These are phyloP conservation scores for Batkoa obscura DNA, from an alignment of 371 early-diverging fungal genomes.

Conservation along the genomic window DNA sequence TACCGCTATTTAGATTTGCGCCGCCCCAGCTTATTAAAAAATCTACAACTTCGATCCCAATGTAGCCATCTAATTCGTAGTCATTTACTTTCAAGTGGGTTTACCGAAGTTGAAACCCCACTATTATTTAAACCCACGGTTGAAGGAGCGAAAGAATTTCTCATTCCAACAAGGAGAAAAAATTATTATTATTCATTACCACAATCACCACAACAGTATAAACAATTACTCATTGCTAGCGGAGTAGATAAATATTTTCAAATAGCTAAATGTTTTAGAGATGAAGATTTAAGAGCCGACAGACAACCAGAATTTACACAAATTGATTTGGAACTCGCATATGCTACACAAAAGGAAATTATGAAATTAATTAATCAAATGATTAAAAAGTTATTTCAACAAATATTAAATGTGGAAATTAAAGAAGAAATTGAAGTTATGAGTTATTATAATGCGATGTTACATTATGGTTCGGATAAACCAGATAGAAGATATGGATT, in stretches of 20 bases:
- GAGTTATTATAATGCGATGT: conserved; percentile 67
- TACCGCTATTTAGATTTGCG: conserved; percentile 70
- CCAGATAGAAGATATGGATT: neutral
- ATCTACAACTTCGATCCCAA: conserved; percentile 44
- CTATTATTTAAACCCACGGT: conserved; percentile 83
- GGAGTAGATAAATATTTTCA: conserved; percentile 84
- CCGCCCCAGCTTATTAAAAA: conserved; percentile 47
- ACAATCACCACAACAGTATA: conserved; percentile 85
- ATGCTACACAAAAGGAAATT: conserved; percentile 45
- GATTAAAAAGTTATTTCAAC: conserved; percentile 44
- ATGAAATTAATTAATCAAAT: conserved; percentile 56
- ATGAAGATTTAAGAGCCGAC: conserved; percentile 75
- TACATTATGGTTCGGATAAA: conserved; percentile 18
- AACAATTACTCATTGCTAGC: conserved; percentile 80
- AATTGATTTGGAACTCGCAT: conserved; percentile 82
- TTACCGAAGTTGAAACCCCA: conserved; percentile 85
- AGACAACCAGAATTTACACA: conserved; percentile 91
- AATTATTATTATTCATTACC: conserved; percentile 73
- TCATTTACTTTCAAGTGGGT: conserved; percentile 16
- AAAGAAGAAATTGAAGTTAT: conserved; percentile 34
- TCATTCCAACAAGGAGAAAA: conserved; percentile 66
- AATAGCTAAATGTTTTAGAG: conserved; percentile 83
- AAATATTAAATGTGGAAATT: conserved; percentile 26
- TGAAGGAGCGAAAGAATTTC: conserved; percentile 83
- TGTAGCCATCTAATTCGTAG: neutral